Evolutionary conservation across 1,284 basidiomycete genomes (phyloP), one percentile per base, ranked within the genome.

Genomic region (Macrocystidia cucumis): DNA sequence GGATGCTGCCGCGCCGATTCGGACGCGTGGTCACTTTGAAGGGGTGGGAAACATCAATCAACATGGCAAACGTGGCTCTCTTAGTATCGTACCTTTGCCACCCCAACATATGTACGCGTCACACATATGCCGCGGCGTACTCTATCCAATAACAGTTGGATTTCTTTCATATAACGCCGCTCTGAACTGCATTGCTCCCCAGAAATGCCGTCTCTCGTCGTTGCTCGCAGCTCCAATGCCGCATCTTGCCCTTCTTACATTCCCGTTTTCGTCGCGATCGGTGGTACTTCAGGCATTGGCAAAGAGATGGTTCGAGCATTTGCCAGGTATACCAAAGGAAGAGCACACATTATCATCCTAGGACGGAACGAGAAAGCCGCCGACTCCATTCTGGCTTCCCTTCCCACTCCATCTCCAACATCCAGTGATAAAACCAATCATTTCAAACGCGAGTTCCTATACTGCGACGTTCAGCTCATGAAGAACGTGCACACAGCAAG

Each of bases 381-480:
- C 5, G 50, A 56, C 23, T 21, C 36, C 16, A 54, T 60, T 37
- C 48, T 63, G 16, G 37, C 54, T 3, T 41, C 44, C 11, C 49
- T 59, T 28, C 53, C 54, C 2, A 42, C 46, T 25, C 42, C 51
- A 11, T 34, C 44, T 4, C 5, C 31, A 3, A 34, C 33, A 9
- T 34, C 40, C 6, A 35, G 37, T 21, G n/a, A n/a, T n/a, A n/a
- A n/a, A n/a, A n/a, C n/a, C n/a, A n/a, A n/a, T n/a, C n/a, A n/a
- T n/a, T 31, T 16, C 23, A 38, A 33, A 18, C 48, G 50, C 44
- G 52, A 56, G 32, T 65, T 62, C 38, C 40, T 63, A 8, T 39
- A 56, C 37, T 66, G 63, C 47, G 64, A 67, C 33, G 60, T 51
- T 4, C 49, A 54, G 6, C 46, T 59, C 11, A 62, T 67, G 52